Base-by-base conservation (phyloP, 305 asterid genomes). In the Coffea humblotiana region DNA sequence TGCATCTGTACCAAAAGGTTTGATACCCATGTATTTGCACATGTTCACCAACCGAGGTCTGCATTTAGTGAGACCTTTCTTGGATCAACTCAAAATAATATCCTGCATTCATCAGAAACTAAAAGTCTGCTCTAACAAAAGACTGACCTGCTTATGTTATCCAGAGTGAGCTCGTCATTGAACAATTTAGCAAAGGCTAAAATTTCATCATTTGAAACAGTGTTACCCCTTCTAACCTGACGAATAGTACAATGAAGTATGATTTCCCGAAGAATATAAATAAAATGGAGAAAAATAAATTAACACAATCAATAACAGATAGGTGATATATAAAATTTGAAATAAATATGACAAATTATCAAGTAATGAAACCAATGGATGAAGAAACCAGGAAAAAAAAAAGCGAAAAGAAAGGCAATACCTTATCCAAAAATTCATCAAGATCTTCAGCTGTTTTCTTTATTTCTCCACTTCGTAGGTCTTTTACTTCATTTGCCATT, bases 21-120 rank as follows among this genome's bases (percentile, higher is more conserved):
- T 87, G 81, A 94, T 88, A 67, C 98, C 98, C 97, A 92, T 94
- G 81, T 94, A 94, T 89, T 94, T 94, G 97, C 98, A 94, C 98
- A 94, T 94, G 77, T 82, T 94, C 83, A 92, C 94, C 74, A 94
- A 86, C 73, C 97, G 95, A 65, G 98, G 92, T 92, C 98, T 94
- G 91, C 71, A 77, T 54, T 37, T 56, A 48, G 15, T 67, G 67
- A 58, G 6, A 69, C 64, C 40, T 71, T 40, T 79, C 43, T 40
- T 40, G 43, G 43, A 9, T 13, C 79, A 74, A 69, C 63, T 71
- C 40, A 45, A 25, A 65, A 51, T 21, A 25, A 52, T 79, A 9
- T 75, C 32, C 14, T 54, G 29, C 7, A 14, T 51, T 8, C 10
- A 19, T 1, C 54, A 23, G 8, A 35, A 32, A 45, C n/a, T 25